A percentile compares a stretch with the other conserved stretches of the same genome.
phyloP scores from a whole-genome alignment of 75 land plant genomes.

The Picea sitchensis region DNA sequence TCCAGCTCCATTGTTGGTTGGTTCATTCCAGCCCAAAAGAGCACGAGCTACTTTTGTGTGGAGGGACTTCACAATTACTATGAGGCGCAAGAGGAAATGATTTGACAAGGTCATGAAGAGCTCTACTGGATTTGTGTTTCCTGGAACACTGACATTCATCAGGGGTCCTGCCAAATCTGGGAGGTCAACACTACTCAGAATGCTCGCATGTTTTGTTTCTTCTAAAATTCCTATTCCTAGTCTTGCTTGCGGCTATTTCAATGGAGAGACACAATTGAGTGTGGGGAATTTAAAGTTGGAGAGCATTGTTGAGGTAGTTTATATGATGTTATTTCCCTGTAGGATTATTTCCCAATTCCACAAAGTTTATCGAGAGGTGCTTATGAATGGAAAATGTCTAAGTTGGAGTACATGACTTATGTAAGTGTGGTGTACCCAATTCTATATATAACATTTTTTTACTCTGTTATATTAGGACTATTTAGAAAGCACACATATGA shows the following conservation, averaged over 20 bases:
- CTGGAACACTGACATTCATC: slow-evolving; percentile 71
- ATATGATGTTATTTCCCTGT: slow-evolving; percentile 5
- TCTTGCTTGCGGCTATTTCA: too few species aligned
- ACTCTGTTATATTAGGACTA: background rate
- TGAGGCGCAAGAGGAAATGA: slow-evolving; percentile 56
- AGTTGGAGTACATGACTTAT: slow-evolving; percentile 63
- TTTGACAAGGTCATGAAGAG: slow-evolving; percentile 66
- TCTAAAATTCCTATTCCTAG: background rate
- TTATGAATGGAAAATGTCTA: slow-evolving; percentile 58
- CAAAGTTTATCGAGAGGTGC: slow-evolving; percentile 70
- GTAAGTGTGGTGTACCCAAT: slow-evolving; percentile 40
- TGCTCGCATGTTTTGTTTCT: slow-evolving; percentile 56
- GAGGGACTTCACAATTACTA: slow-evolving; percentile 75
- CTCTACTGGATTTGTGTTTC: slow-evolving; percentile 78
- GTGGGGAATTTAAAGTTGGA: background rate
- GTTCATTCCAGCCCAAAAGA: slow-evolving; percentile 30
- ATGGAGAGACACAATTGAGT: background rate
- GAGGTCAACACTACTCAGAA: slow-evolving; percentile 62
- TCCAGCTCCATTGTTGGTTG: slow-evolving; percentile 30
- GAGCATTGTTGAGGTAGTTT: background rate
- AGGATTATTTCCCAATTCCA: slow-evolving; percentile 59
- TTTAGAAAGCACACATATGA: background rate
- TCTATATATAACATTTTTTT: background rate
- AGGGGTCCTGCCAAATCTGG: slow-evolving; percentile 85
- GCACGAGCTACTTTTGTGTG: slow-evolving; percentile 59